Conservation (phyloP, 2,329 filamentous ascomycete genomes). For the Simplicillium sp. region DNA sequence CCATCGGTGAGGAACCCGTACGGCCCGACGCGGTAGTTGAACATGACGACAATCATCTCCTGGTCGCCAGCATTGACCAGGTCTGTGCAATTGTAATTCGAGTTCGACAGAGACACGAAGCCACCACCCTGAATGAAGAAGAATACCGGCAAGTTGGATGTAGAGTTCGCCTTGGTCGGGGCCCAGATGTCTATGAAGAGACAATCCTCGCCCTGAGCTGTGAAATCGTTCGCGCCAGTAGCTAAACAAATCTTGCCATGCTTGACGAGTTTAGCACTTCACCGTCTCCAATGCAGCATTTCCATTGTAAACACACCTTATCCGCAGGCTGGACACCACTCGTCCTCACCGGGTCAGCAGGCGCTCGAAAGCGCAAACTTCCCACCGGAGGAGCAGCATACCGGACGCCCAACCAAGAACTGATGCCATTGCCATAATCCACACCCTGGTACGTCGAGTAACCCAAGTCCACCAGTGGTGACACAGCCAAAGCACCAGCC, state of each 20-base stretch:
- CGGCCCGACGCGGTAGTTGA: slow-evolving; percentile 64
- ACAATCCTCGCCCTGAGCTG: slow-evolving; percentile 44
- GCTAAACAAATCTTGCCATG: slow-evolving; percentile 2
- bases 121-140: slow-evolving; percentile 44
- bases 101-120: slow-evolving; percentile 31
- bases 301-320: neutral
- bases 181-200: slow-evolving; percentile 53
- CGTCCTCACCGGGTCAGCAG: slow-evolving; percentile 39
- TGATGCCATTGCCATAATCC: slow-evolving; percentile 38
- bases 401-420: slow-evolving; percentile 60
- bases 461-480: slow-evolving; percentile 40
- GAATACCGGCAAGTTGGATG: slow-evolving; percentile 49
- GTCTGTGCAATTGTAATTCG: slow-evolving; percentile 45
- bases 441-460: slow-evolving; percentile 55
- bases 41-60: slow-evolving; percentile 53
- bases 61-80: slow-evolving; percentile 41
- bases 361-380: slow-evolving; percentile 52
- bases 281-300: neutral
- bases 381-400: slow-evolving; percentile 60
- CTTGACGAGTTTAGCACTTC: neutral
- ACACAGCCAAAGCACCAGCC: neutral
- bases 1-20: slow-evolving; percentile 57
- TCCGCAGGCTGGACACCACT: slow-evolving; percentile 5
- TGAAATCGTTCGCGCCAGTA: neutral
- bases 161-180: slow-evolving; percentile 34